phyloP scores from a whole-genome alignment of 768 basidiomycete species.

The Lactarius psammicola region DNA sequence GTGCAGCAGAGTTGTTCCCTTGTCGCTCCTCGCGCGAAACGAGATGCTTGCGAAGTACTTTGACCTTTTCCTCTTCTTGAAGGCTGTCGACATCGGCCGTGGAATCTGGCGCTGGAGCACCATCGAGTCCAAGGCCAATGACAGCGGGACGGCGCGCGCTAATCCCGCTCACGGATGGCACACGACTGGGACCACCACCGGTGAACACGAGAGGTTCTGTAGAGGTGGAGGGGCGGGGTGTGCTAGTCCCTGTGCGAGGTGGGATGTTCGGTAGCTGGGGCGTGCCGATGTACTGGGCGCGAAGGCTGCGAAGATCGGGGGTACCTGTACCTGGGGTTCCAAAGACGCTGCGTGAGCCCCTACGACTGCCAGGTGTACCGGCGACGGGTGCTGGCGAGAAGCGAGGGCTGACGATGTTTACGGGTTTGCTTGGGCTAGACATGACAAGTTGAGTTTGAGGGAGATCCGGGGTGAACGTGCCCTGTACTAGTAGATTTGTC shows the following conservation, averaged over 20 bases:
- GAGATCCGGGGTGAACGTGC: neutral
- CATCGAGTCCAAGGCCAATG: constrained; percentile 27
- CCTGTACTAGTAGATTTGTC: too few relatives aligned
- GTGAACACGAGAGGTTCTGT: constrained; percentile 23
- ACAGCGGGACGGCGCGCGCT: constrained; percentile 38
- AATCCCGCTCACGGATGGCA: constrained; percentile 39
- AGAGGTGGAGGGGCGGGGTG: constrained; percentile 30
- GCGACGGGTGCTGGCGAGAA: neutral
- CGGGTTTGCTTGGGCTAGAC: constrained; percentile 29
- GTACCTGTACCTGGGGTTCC: constrained; percentile 54
- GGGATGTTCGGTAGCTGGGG: constrained; percentile 53
- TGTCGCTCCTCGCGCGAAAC: constrained; percentile 67
- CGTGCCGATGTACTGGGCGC: constrained; percentile 62
- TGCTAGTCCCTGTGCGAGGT: constrained; percentile 42
- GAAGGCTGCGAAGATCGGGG: constrained; percentile 61
- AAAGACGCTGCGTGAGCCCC: constrained; percentile 17
- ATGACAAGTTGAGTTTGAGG: constrained; percentile 5
- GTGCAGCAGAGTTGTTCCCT: constrained; percentile 34
- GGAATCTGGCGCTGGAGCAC: constrained; percentile 34
- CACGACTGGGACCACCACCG: constrained; percentile 22
- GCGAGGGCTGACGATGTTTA: constrained; percentile 31
- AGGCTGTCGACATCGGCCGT: constrained; percentile 53
- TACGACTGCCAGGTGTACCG: constrained; percentile 27
- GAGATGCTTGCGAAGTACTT: constrained; percentile 76
- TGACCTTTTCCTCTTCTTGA: constrained; percentile 80